These are phyloP conservation scores for Solanum clarkiae DNA, from an alignment of 257 asterid genomes.

Conservation along the genomic window DNA sequence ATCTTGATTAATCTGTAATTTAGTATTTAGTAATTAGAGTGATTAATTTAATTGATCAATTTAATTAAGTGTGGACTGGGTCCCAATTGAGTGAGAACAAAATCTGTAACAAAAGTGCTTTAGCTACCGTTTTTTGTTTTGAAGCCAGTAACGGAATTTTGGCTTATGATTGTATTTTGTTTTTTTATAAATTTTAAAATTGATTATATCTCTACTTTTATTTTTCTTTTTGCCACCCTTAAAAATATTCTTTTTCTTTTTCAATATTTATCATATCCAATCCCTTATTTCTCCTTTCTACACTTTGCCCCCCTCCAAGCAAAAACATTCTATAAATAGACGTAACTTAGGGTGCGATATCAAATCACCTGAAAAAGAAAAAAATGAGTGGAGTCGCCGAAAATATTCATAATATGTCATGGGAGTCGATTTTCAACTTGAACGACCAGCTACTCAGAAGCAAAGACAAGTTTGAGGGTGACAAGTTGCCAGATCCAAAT, in stretches of 20 bases:
- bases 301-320: background rate
- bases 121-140: conserved; percentile 19
- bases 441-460: background rate
- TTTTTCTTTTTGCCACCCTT: background rate
- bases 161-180: conserved; percentile 23
- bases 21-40: background rate
- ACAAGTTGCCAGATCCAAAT: background rate
- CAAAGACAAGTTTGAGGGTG: conserved; percentile 2
- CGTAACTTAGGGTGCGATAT: background rate
- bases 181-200: background rate
- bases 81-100: background rate
- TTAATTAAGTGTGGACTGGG: background rate
- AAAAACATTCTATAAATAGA: background rate
- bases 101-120: background rate
- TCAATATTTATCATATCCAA: background rate
- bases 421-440: conserved; percentile 28
- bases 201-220: background rate
- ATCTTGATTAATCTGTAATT: background rate
- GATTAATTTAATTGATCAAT: background rate
- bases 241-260: background rate
- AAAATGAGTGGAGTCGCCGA: conserved; percentile 24
- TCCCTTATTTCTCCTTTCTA: background rate
- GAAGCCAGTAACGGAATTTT: conserved; percentile 44
- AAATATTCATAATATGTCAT: conserved; percentile 4
- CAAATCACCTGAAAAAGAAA: background rate